Percentiles rank a stretch among this genome's conserved stretches.
Evolutionary conservation across 768 basidiomycete species (phyloP).

Genomic region (Boletales sp.): DNA sequence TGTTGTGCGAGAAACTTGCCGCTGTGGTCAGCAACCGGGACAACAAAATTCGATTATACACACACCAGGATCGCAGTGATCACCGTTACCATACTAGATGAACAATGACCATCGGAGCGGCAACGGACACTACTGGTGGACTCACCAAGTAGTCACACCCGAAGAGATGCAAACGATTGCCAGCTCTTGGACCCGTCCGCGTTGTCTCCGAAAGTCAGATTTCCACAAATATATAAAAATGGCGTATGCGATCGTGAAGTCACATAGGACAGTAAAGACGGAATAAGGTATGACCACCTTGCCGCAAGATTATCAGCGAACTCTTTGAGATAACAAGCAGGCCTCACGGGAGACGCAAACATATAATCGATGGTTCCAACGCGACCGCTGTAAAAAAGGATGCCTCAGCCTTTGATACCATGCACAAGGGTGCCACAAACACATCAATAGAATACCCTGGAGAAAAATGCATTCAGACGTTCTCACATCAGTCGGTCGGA

Average conservation of each 20-base stretch:
- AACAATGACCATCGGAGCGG: neutral
- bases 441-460: neutral
- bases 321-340: neutral
- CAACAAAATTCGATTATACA: neutral
- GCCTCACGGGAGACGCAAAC: slow-evolving; percentile 1
- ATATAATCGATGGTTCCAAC: slow-evolving; percentile 1
- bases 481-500: neutral
- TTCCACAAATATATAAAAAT: slow-evolving; percentile 18
- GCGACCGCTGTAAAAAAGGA: neutral
- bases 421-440: neutral
- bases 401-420: neutral
- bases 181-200: slow-evolving; percentile 5
- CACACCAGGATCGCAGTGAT: slow-evolving; percentile 3
- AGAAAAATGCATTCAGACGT: neutral
- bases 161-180: slow-evolving; percentile 12
- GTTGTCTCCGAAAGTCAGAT: slow-evolving; percentile 6
- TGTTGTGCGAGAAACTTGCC: slow-evolving; percentile 4
- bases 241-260: slow-evolving; percentile 1
- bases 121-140: rapidly evolving
- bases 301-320: neutral
- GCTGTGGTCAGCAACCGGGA: neutral
- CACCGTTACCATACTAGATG: neutral
- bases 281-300: neutral
- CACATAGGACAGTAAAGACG: neutral
- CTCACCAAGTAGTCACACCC: slow-evolving; percentile 15